Conservation (phyloP, 169 alveolate genomes). For the Plasmodium berghei region DNA sequence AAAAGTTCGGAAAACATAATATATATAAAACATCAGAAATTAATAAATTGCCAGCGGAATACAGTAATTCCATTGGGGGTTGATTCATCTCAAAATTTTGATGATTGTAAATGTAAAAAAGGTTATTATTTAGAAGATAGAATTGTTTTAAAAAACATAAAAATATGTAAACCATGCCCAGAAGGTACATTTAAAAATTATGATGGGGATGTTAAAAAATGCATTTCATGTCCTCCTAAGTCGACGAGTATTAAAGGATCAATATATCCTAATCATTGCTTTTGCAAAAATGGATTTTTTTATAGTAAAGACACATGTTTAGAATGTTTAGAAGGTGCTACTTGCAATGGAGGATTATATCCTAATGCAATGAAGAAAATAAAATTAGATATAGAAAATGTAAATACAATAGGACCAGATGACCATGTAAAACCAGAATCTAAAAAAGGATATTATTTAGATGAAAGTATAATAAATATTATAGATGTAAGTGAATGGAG, state of each 20-base stretch:
- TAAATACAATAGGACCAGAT: conserved; percentile 59
- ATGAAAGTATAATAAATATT: conserved; percentile 75
- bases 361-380: conserved; percentile 40
- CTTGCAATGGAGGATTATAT: conserved; percentile 86
- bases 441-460: conserved; percentile 84
- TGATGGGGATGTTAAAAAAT: conserved; percentile 86
- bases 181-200: conserved; percentile 88
- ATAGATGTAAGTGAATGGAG: conserved; percentile 87
- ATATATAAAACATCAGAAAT: conserved; percentile 64
- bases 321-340: conserved; percentile 88
- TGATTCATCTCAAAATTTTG: conserved; percentile 84
- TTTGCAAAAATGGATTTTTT: conserved; percentile 86
- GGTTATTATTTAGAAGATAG: conserved; percentile 81
- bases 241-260: conserved; percentile 87
- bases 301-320: conserved; percentile 85
- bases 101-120: conserved; percentile 88
- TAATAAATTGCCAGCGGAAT: conserved; percentile 82
- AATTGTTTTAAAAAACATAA: conserved; percentile 40
- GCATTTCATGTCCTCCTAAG: conserved; percentile 86
- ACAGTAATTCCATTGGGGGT: conserved; percentile 88
- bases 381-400: conserved; percentile 70
- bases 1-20: conserved; percentile 10
- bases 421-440: conserved; percentile 89
- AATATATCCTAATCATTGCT: conserved; percentile 85
- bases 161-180: conserved; percentile 84